phyloP scores from a whole-genome alignment of 805 yeast species.

The Middelhovenomyces tepae region DNA sequence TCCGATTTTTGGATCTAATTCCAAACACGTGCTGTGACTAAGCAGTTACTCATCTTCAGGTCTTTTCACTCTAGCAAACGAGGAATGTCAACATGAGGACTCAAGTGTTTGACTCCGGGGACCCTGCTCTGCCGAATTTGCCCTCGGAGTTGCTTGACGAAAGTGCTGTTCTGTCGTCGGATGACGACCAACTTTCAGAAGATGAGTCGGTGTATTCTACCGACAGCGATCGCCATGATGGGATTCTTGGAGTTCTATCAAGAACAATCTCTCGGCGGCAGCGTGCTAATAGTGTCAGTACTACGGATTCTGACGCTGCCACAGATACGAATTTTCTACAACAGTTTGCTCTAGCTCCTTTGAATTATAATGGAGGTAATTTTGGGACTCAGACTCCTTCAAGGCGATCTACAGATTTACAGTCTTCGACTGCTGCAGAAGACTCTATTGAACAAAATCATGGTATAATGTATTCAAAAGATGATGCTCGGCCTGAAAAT shows the following conservation, averaged over 20 bases:
- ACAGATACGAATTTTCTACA: neutral
- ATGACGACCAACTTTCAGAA: conserved; percentile 3
- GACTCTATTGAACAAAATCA: conserved; percentile 4
- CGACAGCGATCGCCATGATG: neutral
- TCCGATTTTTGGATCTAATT: too few species aligned
- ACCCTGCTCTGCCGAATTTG: conserved; percentile 15
- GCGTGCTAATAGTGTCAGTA: conserved; percentile 1
- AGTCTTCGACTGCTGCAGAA: too few species aligned
- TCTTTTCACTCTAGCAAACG: too few species aligned
- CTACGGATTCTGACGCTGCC: neutral
- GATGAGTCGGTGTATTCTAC: conserved; percentile 3
- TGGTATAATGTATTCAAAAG: neutral
- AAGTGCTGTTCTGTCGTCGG: conserved; percentile 5
- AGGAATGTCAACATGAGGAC: too few species aligned
- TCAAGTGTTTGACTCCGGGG: conserved; percentile 18
- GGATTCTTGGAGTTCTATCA: conserved; percentile 1
- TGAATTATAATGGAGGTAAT: too few species aligned
- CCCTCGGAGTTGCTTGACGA: conserved; percentile 14
- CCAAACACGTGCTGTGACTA: too few species aligned
- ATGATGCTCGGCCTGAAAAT: conserved; percentile 5
- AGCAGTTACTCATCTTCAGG: too few species aligned
- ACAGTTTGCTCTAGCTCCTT: too few species aligned
- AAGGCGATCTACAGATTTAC: neutral
- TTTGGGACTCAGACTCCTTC: neutral
- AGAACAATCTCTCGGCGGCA: conserved; percentile 1